phyloP scores from a whole-genome alignment of 148 eudicot genomes.

The Nepenthes gracilis region DNA sequence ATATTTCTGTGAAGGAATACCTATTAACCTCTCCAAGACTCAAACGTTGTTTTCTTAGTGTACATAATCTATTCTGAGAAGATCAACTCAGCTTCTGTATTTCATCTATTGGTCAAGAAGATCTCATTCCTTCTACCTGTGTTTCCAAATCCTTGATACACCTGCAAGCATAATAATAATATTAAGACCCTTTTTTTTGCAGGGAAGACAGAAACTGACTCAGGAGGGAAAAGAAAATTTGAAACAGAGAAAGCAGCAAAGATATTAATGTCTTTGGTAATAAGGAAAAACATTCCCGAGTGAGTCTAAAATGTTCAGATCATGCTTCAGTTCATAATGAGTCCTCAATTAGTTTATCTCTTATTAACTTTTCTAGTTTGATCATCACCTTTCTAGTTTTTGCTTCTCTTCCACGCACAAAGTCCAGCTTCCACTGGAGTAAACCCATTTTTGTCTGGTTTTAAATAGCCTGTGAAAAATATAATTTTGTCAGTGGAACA shows the following conservation, averaged over 20 bases:
- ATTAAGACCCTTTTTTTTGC: no score
- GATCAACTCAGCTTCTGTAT: constrained; percentile 16
- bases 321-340: no score
- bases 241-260: no score
- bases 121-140: constrained; percentile 47
- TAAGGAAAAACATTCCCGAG: no score
- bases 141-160: constrained; percentile 34
- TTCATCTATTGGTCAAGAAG: constrained; percentile 26
- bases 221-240: no score
- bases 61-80: constrained; percentile 22
- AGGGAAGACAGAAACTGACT: no score
- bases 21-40: no score
- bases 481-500: background rate
- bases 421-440: constrained; percentile 45
- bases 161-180: constrained; percentile 26
- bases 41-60: no score
- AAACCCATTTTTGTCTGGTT: constrained; percentile 74
- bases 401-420: constrained; percentile 52
- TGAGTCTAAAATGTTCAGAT: no score
- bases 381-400: constrained; percentile 47
- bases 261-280: no score
- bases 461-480: constrained; percentile 60
- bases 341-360: no score
- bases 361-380: background rate
- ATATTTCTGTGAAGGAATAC: no score